Percentiles rank a stretch among this genome's conserved stretches.
Evolutionary conservation across 108 stramenopile genomes (phyloP).

Genomic region (Cafeteria roenbergensis): DNA sequence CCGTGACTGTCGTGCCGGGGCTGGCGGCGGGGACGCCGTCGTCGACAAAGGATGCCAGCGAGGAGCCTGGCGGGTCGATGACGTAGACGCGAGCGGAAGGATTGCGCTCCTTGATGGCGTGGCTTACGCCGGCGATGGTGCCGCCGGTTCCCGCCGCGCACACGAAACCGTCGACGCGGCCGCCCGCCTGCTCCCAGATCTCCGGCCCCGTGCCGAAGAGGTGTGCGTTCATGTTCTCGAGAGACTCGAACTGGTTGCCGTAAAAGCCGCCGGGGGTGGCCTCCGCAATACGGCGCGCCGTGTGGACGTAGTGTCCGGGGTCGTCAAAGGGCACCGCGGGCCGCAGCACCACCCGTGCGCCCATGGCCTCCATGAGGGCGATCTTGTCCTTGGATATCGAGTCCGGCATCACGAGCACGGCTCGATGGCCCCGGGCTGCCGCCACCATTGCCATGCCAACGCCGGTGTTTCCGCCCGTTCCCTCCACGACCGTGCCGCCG

Average conservation of each 20-base stretch:
- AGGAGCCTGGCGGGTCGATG: conserved; percentile 57
- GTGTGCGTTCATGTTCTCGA: conserved; percentile 74
- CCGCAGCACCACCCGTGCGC: conserved; percentile 52
- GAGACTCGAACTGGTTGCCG: conserved; percentile 81
- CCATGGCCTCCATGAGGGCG: conserved; percentile 61
- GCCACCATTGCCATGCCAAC: conserved; percentile 77
- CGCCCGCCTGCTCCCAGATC: conserved; percentile 46
- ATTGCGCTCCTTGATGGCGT: conserved; percentile 53
- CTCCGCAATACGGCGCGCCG: conserved; percentile 64
- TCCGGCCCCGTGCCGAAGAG: conserved; percentile 32
- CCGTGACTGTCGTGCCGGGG: conserved; percentile 34
- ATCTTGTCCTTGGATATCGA: conserved; percentile 72
- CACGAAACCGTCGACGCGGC: conserved; percentile 61
- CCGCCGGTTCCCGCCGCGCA: conserved; percentile 75
- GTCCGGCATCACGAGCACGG: conserved; percentile 73
- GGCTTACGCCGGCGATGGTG: conserved; percentile 57
- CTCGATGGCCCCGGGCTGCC: conserved; percentile 64
- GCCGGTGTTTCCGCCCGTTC: conserved; percentile 75
- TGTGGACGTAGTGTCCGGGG: conserved; percentile 4
- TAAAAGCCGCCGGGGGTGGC: conserved; percentile 45
- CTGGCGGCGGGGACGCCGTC: conserved; percentile 25
- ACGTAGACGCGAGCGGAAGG: conserved; percentile 56
- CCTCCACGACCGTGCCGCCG: conserved; percentile 53
- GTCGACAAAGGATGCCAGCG: conserved; percentile 26
- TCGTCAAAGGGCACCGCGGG: conserved; percentile 26